A percentile compares a stretch with the other conserved stretches of the same genome.
phyloP scores from a whole-genome alignment of 2,329 filamentous ascomycete genomes.

The Pseudogymnoascus sp. region DNA sequence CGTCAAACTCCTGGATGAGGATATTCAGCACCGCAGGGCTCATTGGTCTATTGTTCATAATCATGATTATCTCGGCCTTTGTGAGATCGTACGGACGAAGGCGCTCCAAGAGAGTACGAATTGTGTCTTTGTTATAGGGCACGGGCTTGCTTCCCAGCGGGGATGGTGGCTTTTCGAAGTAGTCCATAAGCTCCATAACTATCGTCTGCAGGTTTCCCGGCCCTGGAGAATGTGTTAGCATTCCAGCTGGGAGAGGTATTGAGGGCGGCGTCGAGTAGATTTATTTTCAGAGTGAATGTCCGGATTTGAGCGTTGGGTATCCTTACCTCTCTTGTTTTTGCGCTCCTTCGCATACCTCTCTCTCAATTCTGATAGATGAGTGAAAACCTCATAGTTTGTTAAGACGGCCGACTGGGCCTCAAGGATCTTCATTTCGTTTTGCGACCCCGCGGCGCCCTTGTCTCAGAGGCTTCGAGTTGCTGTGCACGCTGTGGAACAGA shows the following conservation, averaged over 20 bases:
- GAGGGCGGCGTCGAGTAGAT: neutral
- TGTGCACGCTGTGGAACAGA: neutral
- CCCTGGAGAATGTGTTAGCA: conserved; percentile 23
- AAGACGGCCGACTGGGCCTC: conserved; percentile 63
- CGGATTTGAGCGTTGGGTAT: conserved; percentile 9
- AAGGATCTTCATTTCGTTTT: conserved; percentile 55
- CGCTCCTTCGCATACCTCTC: conserved; percentile 34
- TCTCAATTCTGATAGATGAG: conserved; percentile 52
- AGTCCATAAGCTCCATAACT: conserved; percentile 59
- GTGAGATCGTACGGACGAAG: conserved; percentile 52
- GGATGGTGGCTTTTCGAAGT: conserved; percentile 47
- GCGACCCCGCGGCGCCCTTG: neutral
- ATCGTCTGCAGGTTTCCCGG: conserved; percentile 54
- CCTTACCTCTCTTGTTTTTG: conserved; percentile 35
- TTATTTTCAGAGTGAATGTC: neutral
- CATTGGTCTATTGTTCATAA: conserved; percentile 57
- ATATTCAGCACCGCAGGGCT: conserved; percentile 52
- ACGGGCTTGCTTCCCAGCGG: conserved; percentile 39
- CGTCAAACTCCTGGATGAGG: conserved; percentile 57
- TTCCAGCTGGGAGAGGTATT: neutral
- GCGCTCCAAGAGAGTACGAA: conserved; percentile 46
- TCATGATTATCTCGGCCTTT: conserved; percentile 62
- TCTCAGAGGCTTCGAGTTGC: neutral
- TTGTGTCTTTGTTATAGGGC: conserved; percentile 43
- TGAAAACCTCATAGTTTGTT: conserved; percentile 66